Percentiles rank a stretch among this genome's conserved stretches.
Conservation (phyloP, 768 basidiomycete genomes). For the Lactarius hengduanensis region DNA sequence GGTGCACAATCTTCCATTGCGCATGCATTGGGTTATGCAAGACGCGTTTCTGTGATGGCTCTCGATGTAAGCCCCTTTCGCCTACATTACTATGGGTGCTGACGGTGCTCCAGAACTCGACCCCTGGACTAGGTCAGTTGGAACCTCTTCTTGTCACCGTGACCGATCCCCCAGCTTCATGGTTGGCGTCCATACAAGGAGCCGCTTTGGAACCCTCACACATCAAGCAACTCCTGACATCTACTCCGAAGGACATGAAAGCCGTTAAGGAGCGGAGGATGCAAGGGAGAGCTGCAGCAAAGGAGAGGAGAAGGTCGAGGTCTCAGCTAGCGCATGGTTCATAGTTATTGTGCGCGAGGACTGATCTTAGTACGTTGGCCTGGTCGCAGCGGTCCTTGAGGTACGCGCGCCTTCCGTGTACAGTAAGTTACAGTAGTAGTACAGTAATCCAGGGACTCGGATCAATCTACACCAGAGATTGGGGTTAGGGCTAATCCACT, state of each 20-base stretch:
- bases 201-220: conserved; percentile 61
- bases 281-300: conserved; percentile 51
- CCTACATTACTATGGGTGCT: conserved; percentile 4
- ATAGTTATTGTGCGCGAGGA: neutral
- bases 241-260: conserved; percentile 77
- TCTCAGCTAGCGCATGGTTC: neutral
- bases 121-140: conserved; percentile 38
- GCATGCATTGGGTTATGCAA: conserved; percentile 54
- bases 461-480: neutral
- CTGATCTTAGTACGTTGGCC: neutral
- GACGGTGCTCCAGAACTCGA: conserved; percentile 38
- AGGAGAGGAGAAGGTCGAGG: conserved; percentile 33
- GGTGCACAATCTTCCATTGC: conserved; percentile 65
- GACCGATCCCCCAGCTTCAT: conserved; percentile 60
- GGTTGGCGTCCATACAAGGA: conserved; percentile 48
- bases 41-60: conserved; percentile 63
- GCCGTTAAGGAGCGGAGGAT: conserved; percentile 58
- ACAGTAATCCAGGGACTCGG: neutral
- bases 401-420: neutral
- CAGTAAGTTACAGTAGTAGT: no score
- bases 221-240: conserved; percentile 77
- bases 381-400: neutral
- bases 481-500: conserved; percentile 13
- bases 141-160: conserved; percentile 47
- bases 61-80: conserved; percentile 53